A percentile compares a stretch with the other conserved stretches of the same genome.
These are phyloP conservation scores for Solanum etuberosum DNA, from an alignment of 257 asterid genomes.

Conservation along the genomic window DNA sequence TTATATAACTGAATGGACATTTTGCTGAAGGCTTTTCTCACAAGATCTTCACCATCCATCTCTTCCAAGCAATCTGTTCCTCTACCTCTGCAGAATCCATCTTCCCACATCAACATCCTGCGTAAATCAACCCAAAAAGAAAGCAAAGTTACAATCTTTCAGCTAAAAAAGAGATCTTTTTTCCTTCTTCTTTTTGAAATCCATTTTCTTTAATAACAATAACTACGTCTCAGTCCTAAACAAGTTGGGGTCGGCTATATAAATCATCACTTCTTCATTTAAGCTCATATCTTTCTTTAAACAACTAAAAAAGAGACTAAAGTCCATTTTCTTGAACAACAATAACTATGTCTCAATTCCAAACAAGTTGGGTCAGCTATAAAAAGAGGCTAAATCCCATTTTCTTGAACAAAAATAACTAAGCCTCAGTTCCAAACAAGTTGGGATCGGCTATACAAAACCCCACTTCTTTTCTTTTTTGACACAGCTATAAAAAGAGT, in stretches of 20 bases:
- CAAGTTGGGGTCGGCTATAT: background rate
- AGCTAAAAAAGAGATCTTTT: background rate
- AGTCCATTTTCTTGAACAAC: background rate
- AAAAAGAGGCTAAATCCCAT: background rate
- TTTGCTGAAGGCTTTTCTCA: slow-evolving; percentile 97
- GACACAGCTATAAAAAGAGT: background rate
- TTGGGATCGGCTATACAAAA: background rate
- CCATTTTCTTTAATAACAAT: background rate
- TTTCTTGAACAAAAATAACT: background rate
- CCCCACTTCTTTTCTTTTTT: background rate
- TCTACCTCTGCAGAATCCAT: slow-evolving; percentile 96
- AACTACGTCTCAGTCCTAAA: background rate
- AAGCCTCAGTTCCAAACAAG: background rate
- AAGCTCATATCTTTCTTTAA: background rate
- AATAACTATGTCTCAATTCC: background rate
- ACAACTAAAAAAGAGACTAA: background rate
- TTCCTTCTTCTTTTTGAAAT: background rate
- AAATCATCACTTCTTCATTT: background rate
- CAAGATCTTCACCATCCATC: slow-evolving; percentile 84
- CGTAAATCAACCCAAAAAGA: slow-evolving; percentile 3
- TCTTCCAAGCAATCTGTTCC: slow-evolving; percentile 67
- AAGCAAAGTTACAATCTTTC: background rate
- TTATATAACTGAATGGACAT: slow-evolving; percentile 98
- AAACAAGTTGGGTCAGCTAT: background rate
- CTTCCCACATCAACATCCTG: slow-evolving; percentile 99